Base-by-base conservation (phyloP, 257 asterid genomes). In the Fraxinus americana region DNA sequence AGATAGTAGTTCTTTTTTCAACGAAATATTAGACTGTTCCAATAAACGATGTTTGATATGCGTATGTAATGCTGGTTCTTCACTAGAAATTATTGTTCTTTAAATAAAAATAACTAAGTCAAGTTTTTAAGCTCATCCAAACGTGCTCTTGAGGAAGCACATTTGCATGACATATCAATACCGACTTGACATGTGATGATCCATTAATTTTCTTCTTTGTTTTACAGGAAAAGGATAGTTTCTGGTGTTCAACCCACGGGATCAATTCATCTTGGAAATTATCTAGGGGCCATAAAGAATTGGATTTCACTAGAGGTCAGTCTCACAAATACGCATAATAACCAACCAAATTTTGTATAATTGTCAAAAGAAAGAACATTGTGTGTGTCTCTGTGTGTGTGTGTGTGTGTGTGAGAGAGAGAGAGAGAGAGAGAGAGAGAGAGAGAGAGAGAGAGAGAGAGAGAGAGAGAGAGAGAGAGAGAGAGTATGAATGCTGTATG, bases 161-260 rank as follows among this genome's bases (percentile, higher is more conserved):
- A 23, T 63, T 63, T 25, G 35, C 35, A 63, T 11, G 16, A 7
- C 21, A 63, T 3, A 72, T 71, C 54, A 54, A 72, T 16, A 72
- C 38, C 74, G 34, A 63, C 59, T 59, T 43, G 69, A 61, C 67
- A 76, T 27, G 61, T 45, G 23, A 30, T 83, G 75, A 70, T 67
- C 70, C 54, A 27, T 39, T 34, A 63, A 41, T 48, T 80, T 67
- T 38, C 75, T 78, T 77, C 1, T 70, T 79, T 23, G 23, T 32
- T 73, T 75, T 74, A 72, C 88, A 93, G 97, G 93, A 96, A 93
- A 85, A 91, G 99, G 87, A 85, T 96, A 75, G 99, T 96, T 75
- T 96, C 99, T 38, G 99, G 99, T 81, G 96, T 93, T 74, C 99
- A 96, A 92, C 98, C 99, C 74, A 96, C 99, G 16, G 98, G 99